Evolutionary conservation across 2,329 filamentous ascomycete species (phyloP), one percentile per base, ranked within the genome.

Genomic region (Colletotrichum chlorophyti): DNA sequence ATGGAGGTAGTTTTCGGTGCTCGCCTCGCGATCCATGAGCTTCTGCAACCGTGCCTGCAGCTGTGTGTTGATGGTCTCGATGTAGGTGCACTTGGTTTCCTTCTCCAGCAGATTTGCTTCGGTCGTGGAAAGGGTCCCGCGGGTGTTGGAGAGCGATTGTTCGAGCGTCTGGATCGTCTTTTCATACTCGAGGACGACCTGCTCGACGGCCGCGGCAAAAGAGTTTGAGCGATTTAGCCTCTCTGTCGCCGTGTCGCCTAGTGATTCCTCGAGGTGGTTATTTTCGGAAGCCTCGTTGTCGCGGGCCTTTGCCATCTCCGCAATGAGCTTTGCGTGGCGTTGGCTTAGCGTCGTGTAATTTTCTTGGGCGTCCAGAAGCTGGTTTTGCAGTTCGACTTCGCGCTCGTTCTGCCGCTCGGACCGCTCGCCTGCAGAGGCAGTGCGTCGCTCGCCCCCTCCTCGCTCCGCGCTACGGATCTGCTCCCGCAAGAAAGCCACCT

Each of bases 81-180:
- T 82, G 68, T 97, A 97, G 23, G 93, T 92, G 67, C 93, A 94
- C 70, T 92, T 96, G 11, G 91, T 95, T 75, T 99, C 95, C 71
- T 91, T 95, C 72, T 99, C 96, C 3, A 98, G 81, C 21, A 99
- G 80, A 55, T 80, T 89, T 52, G 93, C 95, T 72, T 99, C 96
- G 0, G 91, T 93, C 63, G 80, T 89, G 10, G 95, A 90, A 24
- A 99, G 80, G 0, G 91, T 92, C 29, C 90, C 83, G 55, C 95
- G 86, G 1, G 95, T 98, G 68, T 87, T 95, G 1, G 93, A 93
- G 12, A 99, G 84, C 2, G 93, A 97, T 47, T 93, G 88, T 73
- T 99, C 95, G 14, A 99, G 83, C 50, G 86, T 90, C 72, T 98
- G 93, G 46, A 99, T 99, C 0, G 96, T 99, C 81, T 96, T 98